phyloP scores from a whole-genome alignment of 1,284 basidiomycete species.

The Cryptococcus jaspeensis region DNA sequence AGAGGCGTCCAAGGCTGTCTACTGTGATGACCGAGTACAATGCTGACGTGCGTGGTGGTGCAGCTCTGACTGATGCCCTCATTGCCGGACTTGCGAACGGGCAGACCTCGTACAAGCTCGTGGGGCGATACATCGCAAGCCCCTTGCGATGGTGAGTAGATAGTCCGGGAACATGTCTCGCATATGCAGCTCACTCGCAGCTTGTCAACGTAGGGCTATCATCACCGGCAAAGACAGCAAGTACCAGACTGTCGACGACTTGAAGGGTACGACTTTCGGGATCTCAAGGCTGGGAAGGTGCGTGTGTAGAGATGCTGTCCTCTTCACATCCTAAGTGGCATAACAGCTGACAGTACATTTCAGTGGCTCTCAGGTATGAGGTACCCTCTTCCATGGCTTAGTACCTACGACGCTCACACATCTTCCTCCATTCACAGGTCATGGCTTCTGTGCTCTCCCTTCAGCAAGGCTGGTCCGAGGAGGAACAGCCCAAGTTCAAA shows the following conservation, averaged over 20 bases:
- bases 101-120: constrained; percentile 80
- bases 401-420: constrained; percentile 60
- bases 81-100: constrained; percentile 92
- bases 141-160: constrained; percentile 73
- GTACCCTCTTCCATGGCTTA: constrained; percentile 51
- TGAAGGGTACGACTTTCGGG: constrained; percentile 79
- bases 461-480: constrained; percentile 69
- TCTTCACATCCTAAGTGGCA: background rate
- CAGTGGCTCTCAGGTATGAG: constrained; percentile 29
- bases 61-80: constrained; percentile 85
- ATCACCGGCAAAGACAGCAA: constrained; percentile 76
- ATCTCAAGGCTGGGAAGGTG: constrained; percentile 86
- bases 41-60: background rate
- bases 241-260: constrained; percentile 71
- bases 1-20: constrained; percentile 25
- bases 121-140: constrained; percentile 87
- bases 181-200: background rate
- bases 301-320: constrained; percentile 2
- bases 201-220: constrained; percentile 67
- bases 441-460: constrained; percentile 95
- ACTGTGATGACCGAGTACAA: background rate
- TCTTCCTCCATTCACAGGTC: constrained; percentile 60
- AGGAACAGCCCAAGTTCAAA: constrained; percentile 65
- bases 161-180: background rate
- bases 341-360: background rate